Evolutionary conservation across 495 filamentous ascomycete species (phyloP).

Genomic region (Lentithecium fluviatile): DNA sequence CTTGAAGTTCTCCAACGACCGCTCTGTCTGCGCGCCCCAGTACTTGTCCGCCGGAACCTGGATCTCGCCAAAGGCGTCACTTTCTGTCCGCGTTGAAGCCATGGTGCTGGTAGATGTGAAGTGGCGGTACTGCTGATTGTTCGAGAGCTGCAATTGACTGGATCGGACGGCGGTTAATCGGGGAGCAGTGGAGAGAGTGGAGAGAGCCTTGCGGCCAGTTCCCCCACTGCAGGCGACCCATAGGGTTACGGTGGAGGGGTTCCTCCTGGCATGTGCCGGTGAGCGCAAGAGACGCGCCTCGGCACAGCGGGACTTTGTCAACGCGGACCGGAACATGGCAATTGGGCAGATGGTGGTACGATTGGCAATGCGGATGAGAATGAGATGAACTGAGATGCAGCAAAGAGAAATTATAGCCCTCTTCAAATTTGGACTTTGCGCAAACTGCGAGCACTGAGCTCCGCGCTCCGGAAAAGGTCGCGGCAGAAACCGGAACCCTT

Average conservation of each 20-base stretch:
- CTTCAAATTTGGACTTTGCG: background rate
- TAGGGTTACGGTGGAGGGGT: conserved; percentile 21
- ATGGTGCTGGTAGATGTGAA: conserved; percentile 34
- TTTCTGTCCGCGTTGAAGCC: conserved; percentile 70
- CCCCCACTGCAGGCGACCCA: conserved; percentile 6
- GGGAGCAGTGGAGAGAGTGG: conserved; percentile 15
- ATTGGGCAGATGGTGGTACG: background rate
- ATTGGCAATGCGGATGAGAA: background rate
- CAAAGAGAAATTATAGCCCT: background rate
- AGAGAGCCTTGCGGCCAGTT: background rate
- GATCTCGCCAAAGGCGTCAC: conserved; percentile 96
- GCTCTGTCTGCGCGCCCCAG: conserved; percentile 98
- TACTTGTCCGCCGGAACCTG: conserved; percentile 89
- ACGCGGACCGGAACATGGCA: conserved; percentile 32
- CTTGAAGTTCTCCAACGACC: conserved; percentile 94
- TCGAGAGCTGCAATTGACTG: conserved; percentile 5
- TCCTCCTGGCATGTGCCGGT: conserved; percentile 28
- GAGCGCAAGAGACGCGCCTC: conserved; percentile 19
- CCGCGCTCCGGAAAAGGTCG: background rate
- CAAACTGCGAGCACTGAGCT: background rate
- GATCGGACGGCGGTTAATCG: background rate
- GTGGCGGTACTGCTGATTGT: conserved; percentile 2
- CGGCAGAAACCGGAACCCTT: background rate
- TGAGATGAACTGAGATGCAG: conserved; percentile 18
- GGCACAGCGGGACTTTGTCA: conserved; percentile 25